phyloP scores from a whole-genome alignment of 257 asterid species.

The Solanum chilense region DNA sequence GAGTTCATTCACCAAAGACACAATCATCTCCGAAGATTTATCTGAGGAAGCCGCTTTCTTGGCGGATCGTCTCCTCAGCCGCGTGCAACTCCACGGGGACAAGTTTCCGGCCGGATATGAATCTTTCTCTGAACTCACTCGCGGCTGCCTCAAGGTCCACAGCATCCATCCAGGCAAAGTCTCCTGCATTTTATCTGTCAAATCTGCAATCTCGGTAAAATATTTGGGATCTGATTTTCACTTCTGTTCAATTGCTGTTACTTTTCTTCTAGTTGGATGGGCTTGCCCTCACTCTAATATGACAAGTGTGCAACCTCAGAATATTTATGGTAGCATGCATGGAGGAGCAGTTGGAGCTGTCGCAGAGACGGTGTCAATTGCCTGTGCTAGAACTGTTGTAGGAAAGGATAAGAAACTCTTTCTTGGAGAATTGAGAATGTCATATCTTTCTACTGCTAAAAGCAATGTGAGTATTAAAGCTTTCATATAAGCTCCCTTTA shows the following conservation, averaged over 20 bases:
- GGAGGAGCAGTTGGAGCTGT: slow-evolving; percentile 86
- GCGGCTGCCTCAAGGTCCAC: slow-evolving; percentile 19
- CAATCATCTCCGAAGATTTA: slow-evolving; percentile 6
- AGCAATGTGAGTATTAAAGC: slow-evolving; percentile 26
- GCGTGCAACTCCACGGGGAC: slow-evolving; percentile 3
- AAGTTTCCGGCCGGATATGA: slow-evolving; percentile 31
- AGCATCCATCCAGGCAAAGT: slow-evolving; percentile 43
- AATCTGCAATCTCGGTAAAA: slow-evolving; percentile 52
- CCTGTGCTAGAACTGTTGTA: slow-evolving; percentile 79
- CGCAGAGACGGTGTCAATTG: slow-evolving; percentile 54
- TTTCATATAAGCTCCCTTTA: background rate
- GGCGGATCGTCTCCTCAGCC: slow-evolving; percentile 1
- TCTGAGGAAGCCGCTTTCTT: slow-evolving; percentile 3
- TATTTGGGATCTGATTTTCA: too few relatives aligned
- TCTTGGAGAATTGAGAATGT: slow-evolving; percentile 72
- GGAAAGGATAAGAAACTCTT: slow-evolving; percentile 59
- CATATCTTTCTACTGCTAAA: slow-evolving; percentile 72
- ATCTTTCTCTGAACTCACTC: background rate
- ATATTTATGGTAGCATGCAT: slow-evolving; percentile 60
- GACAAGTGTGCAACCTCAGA: slow-evolving; percentile 18
- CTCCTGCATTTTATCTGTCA: slow-evolving; percentile 55
- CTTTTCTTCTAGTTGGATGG: background rate
- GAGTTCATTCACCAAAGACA: background rate
- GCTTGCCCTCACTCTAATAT: background rate
- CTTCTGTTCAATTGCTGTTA: background rate